Percentiles rank a stretch among this genome's conserved stretches.
phyloP scores from a whole-genome alignment of 2,329 filamentous ascomycete genomes.

The Lachnellula hyalina region DNA sequence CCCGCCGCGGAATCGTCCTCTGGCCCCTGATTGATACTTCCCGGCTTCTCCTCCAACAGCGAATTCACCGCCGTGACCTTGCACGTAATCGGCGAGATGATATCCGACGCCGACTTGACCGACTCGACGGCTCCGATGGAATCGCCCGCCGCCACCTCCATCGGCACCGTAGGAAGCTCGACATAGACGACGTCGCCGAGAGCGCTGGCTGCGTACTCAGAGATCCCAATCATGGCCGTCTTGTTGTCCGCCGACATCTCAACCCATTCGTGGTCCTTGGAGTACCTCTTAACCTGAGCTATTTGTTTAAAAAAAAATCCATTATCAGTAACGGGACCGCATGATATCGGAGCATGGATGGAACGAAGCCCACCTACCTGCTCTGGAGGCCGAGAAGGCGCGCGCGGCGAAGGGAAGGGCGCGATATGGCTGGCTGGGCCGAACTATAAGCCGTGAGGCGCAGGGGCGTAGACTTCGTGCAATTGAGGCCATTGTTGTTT shows the following conservation, averaged over 20 bases:
- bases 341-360: not conserved
- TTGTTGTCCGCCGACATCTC: constrained; percentile 79
- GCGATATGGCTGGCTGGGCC: constrained; percentile 20
- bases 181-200: constrained; percentile 97
- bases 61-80: constrained; percentile 70
- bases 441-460: constrained; percentile 23
- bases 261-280: constrained; percentile 97
- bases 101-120: constrained; percentile 97
- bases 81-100: constrained; percentile 81
- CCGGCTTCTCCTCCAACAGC: constrained; percentile 76
- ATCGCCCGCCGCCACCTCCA: constrained; percentile 70
- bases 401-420: constrained; percentile 35
- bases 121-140: constrained; percentile 93
- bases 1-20: constrained; percentile 70
- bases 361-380: constrained; percentile 32
- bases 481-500: constrained; percentile 54
- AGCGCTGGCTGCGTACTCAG: constrained; percentile 82
- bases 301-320: not conserved
- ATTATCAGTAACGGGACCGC: constrained; percentile 11
- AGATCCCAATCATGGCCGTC: constrained; percentile 78
- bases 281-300: constrained; percentile 67
- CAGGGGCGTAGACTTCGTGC: constrained; percentile 41
- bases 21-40: constrained; percentile 81
- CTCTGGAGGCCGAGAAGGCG: constrained; percentile 40
- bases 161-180: constrained; percentile 73